Evolutionary conservation across 1,284 basidiomycete species (phyloP), one percentile per base, ranked within the genome.

Genomic region (Marasmius tenuissimus): DNA sequence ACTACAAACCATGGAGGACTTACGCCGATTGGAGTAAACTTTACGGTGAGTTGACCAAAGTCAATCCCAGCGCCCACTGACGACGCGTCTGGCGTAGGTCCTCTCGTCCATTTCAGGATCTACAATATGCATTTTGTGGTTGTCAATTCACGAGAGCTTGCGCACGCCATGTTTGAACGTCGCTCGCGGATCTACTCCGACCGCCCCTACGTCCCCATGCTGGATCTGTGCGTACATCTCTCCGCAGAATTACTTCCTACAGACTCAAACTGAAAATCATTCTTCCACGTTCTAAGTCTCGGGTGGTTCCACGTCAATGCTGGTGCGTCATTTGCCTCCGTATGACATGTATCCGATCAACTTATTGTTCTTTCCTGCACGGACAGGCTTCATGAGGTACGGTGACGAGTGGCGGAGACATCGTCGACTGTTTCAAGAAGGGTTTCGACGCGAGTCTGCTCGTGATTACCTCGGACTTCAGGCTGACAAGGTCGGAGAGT

Each of bases 361-460:
- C 84, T 81, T n/a, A 74, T 75, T 63, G 80, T 77, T 27, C 73
- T 76, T 67, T 73, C 70, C 76, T 63, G 75, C 69, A 47, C 59
- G 71, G 0, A 67, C 66, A 0, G 49, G 40, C 35, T 68, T 80
- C 12, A 64, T 78, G 60, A 69, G 70, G 22, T 81, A 83, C 60
- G 73, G 75, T 2, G 69, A 76, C 4, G 65, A 63, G 52, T 84
- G 81, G 81, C 75, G 76, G 27, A 62, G 68, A 1, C 74, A 76
- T 37, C 68, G 79, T 34, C 71, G 69, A 51, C 65, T 78, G 37
- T 74, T 76, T 39, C 75, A 79, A 34, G 71, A 76, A 57, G 66
- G 68, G n/a, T 76, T 76, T 58, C 67, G 70, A 22, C 66, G 68
- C 5, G 63, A 67, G 5, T 67, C 67, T 0, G 57, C 65, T 38